These are phyloP conservation scores for Collybiopsis confluens DNA, from an alignment of 768 basidiomycete species.

Conservation along the genomic window DNA sequence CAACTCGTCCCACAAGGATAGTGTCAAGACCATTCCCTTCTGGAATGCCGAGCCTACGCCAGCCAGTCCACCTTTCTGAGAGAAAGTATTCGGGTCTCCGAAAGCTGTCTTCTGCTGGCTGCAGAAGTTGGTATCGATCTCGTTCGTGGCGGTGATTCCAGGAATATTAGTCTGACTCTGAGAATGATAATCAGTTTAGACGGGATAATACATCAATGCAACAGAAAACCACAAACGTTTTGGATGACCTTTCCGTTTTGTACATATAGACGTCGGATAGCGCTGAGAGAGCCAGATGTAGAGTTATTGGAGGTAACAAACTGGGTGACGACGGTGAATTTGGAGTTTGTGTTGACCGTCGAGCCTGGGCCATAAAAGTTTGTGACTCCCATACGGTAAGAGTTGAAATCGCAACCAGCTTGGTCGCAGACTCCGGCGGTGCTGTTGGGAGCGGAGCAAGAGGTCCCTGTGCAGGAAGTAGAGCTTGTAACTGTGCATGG, in stretches of 20 bases:
- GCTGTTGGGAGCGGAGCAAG: conserved; percentile 22
- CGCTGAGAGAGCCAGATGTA: conserved; percentile 29
- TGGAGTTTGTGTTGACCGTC: conserved; percentile 35
- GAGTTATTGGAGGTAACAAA: conserved; percentile 36
- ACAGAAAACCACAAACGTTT: background rate
- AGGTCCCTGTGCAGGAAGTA: conserved; percentile 29
- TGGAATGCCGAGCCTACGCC: conserved; percentile 19
- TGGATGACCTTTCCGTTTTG: conserved; percentile 30
- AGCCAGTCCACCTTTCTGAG: conserved; percentile 26
- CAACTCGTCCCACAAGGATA: too few species aligned
- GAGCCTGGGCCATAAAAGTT: conserved; percentile 34
- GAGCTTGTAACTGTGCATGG: conserved; percentile 30
- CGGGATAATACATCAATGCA: too few species aligned
- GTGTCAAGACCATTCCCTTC: conserved; percentile 29
- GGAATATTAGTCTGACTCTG: conserved; percentile 31
- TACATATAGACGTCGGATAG: conserved; percentile 41
- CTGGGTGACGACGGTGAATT: conserved; percentile 41
- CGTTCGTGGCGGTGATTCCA: conserved; percentile 25
- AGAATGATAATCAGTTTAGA: too few species aligned
- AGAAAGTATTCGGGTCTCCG: conserved; percentile 34
- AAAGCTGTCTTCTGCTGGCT: conserved; percentile 25
- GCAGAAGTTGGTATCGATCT: conserved; percentile 39
- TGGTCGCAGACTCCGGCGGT: conserved; percentile 35
- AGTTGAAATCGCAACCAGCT: conserved; percentile 47
- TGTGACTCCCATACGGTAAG: conserved; percentile 39